Base-by-base conservation (phyloP, 1,284 basidiomycete species). In the Rhodotorula sp. region DNA sequence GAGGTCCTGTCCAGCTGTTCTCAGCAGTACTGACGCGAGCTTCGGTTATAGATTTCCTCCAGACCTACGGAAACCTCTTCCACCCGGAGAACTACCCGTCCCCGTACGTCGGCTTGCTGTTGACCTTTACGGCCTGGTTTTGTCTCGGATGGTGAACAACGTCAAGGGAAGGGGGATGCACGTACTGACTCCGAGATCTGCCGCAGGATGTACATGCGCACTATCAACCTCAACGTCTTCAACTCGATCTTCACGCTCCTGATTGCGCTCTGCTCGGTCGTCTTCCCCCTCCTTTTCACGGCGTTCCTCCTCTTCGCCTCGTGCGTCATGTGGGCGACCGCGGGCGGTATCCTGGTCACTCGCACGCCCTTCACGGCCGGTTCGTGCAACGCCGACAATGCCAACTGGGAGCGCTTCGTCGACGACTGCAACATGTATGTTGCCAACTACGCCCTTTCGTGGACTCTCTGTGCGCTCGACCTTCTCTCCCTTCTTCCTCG, bases 281-380 rank as follows among this genome's bases (percentile, higher is more conserved):
- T 46, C 56, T 42, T 66, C 17, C 70, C 70, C 17, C 59, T 72
- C 23, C 46, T 54, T 52, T 72, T 72, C 66, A 60, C 55, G n/a
- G 59, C 70, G 12, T 68, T 71, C 66, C 48, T 71, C 27, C 23
- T 61, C 41, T 71, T 71, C 66, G 27, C 59, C 7, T 14, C 44
- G 19, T 41, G 14, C 48, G 65, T 61, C 9, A 64, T 71, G 48
- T 55, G 42, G 52, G 42, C n/a, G 52, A 23, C 14, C 10, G 53
- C 17, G 45, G 45, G 41, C 17, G 34, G 27, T 62, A 21, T 44
- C 5, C 25, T 46, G 17, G 16, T 48, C 56, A 16, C 14, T 12
- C 53, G 8, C 27, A 14, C 27, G 12, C 70, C 70, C 41, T 68
- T 72, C 66, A 9, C 16, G 52, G 54, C 61, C 12, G 16, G 16